phyloP scores from a whole-genome alignment of 352 stramenopile species.

The Pythium dissimile region DNA sequence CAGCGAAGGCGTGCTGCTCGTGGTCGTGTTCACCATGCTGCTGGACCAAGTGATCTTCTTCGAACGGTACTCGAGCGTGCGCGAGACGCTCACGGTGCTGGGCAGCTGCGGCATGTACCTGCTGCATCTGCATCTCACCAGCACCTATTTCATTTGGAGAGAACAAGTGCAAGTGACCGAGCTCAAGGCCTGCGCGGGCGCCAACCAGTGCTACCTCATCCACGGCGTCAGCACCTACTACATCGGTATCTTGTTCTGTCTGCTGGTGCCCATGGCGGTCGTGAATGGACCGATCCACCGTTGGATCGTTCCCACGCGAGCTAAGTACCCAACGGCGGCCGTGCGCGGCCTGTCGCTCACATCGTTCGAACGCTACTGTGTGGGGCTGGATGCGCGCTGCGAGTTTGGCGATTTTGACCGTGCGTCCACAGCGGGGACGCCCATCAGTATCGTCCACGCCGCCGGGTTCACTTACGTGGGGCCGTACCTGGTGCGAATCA shows the following conservation, averaged over 20 bases:
- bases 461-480: conserved; percentile 14
- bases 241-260: neutral
- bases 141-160: conserved; percentile 1
- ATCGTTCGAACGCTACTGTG: conserved; percentile 6
- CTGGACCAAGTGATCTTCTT: conserved; percentile 21
- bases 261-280: conserved; percentile 6
- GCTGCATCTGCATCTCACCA: neutral
- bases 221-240: conserved; percentile 7
- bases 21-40: conserved; percentile 18
- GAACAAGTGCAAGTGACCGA: conserved; percentile 15
- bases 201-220: conserved; percentile 12
- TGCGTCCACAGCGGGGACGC: neutral
- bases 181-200: conserved; percentile 3
- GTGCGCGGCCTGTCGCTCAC: neutral
- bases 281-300: conserved; percentile 4
- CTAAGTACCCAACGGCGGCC: neutral
- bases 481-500: conserved; percentile 16
- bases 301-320: neutral
- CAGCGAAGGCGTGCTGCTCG: conserved; percentile 16
- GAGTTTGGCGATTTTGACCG: conserved; percentile 17
- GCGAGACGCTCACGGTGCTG: conserved; percentile 17
- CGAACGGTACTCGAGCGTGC: conserved; percentile 20
- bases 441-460: conserved; percentile 12
- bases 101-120: conserved; percentile 11
- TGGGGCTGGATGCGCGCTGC: conserved; percentile 4